Percentiles rank a stretch among this genome's conserved stretches.
Conservation (phyloP, 306 rosid species). For the Mimosa bimucronata region DNA sequence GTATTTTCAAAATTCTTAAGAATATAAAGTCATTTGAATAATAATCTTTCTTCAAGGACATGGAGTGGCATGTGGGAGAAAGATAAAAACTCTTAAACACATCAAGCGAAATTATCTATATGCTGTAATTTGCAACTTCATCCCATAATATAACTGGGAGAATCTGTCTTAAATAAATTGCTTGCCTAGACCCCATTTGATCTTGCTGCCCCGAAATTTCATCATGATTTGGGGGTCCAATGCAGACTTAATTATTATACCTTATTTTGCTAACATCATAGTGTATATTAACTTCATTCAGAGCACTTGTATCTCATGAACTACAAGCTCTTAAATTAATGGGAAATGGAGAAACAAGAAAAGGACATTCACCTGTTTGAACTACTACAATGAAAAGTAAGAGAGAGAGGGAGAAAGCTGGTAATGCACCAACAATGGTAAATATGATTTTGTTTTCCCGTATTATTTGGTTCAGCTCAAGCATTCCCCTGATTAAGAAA, state of each 20-base stretch:
- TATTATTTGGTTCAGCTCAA: conserved; percentile 90
- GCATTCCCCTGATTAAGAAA: conserved; percentile 73
- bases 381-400: conserved; percentile 68
- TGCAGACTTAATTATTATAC: background rate
- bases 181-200: background rate
- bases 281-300: conserved; percentile 17
- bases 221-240: conserved; percentile 20
- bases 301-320: background rate
- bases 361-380: conserved; percentile 61
- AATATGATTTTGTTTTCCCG: conserved; percentile 95
- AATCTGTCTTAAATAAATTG: too few relatives aligned
- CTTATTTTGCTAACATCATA: background rate
- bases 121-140: background rate
- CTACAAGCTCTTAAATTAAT: conserved; percentile 12
- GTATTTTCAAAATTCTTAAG: background rate
- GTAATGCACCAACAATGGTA: conserved; percentile 89
- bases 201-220: conserved; percentile 1
- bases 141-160: too few relatives aligned
- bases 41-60: background rate
- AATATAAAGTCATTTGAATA: background rate
- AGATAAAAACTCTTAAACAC: background rate
- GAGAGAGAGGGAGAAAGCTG: conserved; percentile 82
- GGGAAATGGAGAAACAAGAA: background rate
- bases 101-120: background rate
- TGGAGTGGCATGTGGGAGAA: background rate